Conservation (phyloP, 106 monocot species). For the Acanthochlamys bracteata region DNA sequence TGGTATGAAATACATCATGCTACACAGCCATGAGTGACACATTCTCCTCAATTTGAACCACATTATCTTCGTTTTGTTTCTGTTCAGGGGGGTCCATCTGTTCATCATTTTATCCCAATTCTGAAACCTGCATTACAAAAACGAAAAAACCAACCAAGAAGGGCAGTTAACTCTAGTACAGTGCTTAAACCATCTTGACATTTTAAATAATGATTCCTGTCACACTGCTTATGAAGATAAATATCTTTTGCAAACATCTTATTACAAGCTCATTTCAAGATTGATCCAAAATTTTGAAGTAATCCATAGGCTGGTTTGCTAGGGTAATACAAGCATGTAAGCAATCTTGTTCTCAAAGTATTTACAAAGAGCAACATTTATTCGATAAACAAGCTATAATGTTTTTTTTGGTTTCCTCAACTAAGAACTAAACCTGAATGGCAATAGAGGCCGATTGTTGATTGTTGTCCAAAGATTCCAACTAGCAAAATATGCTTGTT, state of each 20-base stretch:
- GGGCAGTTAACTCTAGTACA: background rate
- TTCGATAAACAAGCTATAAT: background rate
- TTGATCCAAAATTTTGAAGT: background rate
- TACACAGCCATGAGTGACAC: too few species aligned
- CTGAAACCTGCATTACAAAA: conserved; percentile 52
- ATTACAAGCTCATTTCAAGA: background rate
- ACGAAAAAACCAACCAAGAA: background rate
- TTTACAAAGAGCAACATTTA: background rate
- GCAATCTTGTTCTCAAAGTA: background rate
- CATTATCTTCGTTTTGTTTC: too few species aligned
- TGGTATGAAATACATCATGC: too few species aligned
- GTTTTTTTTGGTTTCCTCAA: background rate
- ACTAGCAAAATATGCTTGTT: conserved; percentile 92
- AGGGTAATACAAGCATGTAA: background rate
- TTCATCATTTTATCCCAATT: conserved; percentile 97
- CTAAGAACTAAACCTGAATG: conserved; percentile 56
- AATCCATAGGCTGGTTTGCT: background rate
- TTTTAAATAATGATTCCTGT: too few species aligned
- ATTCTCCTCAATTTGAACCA: too few species aligned
- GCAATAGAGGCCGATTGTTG: conserved; percentile 83
- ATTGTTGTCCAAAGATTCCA: conserved; percentile 99
- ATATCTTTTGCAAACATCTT: too few species aligned
- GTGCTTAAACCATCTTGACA: background rate
- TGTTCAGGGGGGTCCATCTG: conserved; percentile 46
- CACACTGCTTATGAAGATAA: too few species aligned